Conservation (phyloP, 78 protist genomes). For the Parvularia atlantis region DNA sequence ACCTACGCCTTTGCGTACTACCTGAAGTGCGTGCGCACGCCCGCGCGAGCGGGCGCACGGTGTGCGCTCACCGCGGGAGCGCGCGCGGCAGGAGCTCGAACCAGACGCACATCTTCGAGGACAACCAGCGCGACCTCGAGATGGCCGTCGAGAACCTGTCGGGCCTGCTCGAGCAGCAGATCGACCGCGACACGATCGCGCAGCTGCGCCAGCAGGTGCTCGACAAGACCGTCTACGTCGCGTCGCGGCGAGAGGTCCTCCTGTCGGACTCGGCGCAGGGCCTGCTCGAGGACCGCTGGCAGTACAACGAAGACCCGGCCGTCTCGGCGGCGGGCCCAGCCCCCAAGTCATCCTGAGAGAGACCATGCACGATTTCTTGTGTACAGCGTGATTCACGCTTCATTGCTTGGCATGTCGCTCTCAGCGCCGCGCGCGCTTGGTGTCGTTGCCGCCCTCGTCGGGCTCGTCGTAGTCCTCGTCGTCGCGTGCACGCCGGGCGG, state of each 20-base stretch:
- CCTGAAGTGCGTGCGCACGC: neutral
- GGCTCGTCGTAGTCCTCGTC: too few species aligned
- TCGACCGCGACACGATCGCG: neutral
- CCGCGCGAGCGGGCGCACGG: too few species aligned
- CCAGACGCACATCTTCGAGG: slow-evolving; percentile 44
- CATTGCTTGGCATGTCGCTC: too few species aligned
- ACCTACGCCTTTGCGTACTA: slow-evolving; percentile 62
- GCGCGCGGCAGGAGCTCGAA: too few species aligned
- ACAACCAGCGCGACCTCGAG: slow-evolving; percentile 50
- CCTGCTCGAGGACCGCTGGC: slow-evolving; percentile 4
- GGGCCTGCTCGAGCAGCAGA: slow-evolving; percentile 17
- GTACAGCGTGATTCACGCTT: too few species aligned
- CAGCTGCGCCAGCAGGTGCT: neutral
- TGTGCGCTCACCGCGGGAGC: too few species aligned
- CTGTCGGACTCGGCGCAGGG: slow-evolving; percentile 15
- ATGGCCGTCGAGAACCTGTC: slow-evolving; percentile 33
- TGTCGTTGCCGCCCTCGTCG: too few species aligned
- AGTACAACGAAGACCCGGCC: neutral
- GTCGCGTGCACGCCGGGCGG: too few species aligned
- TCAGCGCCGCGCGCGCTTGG: too few species aligned
- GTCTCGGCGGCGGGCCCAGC: too few species aligned
- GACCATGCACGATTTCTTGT: too few species aligned
- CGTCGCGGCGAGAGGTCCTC: slow-evolving; percentile 5
- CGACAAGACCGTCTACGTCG: slow-evolving; percentile 9
- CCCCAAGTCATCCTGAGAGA: too few species aligned